phyloP scores from a whole-genome alignment of 1,284 basidiomycete species.

The Cryptococcus jaspeensis region DNA sequence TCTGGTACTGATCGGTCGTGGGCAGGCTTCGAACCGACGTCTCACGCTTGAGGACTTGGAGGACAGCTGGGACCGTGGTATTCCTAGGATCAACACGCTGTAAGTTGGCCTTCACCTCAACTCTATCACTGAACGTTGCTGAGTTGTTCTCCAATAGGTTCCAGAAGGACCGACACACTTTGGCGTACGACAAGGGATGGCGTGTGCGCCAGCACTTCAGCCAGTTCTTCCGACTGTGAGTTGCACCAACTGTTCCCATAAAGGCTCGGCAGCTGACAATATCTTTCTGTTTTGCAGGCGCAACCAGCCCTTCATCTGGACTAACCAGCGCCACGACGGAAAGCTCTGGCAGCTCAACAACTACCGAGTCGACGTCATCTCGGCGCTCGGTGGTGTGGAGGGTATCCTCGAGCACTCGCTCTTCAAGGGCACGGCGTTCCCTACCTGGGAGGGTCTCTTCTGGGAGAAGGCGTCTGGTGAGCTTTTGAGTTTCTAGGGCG shows the following conservation, averaged over 20 bases:
- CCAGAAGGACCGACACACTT: slow-evolving; percentile 76
- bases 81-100: slow-evolving; percentile 60
- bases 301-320: slow-evolving; percentile 98
- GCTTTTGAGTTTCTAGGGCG: too few relatives aligned
- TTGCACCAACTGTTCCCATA: too few relatives aligned
- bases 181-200: slow-evolving; percentile 98
- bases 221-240: slow-evolving; percentile 75
- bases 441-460: slow-evolving; percentile 62
- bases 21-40: slow-evolving; percentile 81
- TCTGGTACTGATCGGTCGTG: not conserved
- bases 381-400: slow-evolving; percentile 82
- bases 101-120: too few relatives aligned
- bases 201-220: slow-evolving; percentile 95
- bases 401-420: slow-evolving; percentile 95
- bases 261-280: too few relatives aligned
- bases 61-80: slow-evolving; percentile 95
- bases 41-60: slow-evolving; percentile 96
- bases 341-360: slow-evolving; percentile 98
- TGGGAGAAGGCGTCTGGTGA: slow-evolving; percentile 69
- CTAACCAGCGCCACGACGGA: slow-evolving; percentile 94
- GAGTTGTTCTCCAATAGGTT: slow-evolving; percentile 12
- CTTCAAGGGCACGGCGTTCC: slow-evolving; percentile 89
- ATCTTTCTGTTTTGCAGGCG: not conserved
- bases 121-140: too few relatives aligned
- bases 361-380: slow-evolving; percentile 98